Evolutionary conservation across 306 rosid genomes (phyloP).

Genomic region (Cyamopsis tetragonoloba): DNA sequence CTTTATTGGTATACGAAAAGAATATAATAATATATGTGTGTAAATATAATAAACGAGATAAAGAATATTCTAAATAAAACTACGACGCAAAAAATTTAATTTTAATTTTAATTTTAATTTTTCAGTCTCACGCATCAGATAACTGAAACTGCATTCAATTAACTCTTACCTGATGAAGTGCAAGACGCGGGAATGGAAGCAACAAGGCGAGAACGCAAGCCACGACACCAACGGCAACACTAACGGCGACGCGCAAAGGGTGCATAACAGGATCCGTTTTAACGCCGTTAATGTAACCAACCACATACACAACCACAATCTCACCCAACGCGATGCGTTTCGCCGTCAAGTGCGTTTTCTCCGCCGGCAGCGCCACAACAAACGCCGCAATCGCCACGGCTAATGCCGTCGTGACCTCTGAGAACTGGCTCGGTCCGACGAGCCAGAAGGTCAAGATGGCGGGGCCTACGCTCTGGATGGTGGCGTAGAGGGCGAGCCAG

Average conservation of each 20-base stretch:
- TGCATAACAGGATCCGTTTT: slow-evolving; percentile 48
- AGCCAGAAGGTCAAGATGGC: slow-evolving; percentile 48
- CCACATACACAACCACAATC: slow-evolving; percentile 49
- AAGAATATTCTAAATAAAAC: too few species aligned
- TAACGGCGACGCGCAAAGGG: slow-evolving; percentile 57
- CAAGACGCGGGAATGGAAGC: slow-evolving; percentile 52
- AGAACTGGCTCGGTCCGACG: slow-evolving; percentile 40
- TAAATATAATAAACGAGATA: too few species aligned
- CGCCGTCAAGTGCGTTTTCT: slow-evolving; percentile 44
- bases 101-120: too few species aligned
- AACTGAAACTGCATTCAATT: too few species aligned
- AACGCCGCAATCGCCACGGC: slow-evolving; percentile 49
- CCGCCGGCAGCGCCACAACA: slow-evolving; percentile 51
- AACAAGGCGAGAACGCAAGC: slow-evolving; percentile 63
- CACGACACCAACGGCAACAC: slow-evolving; percentile 49
- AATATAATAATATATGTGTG: too few species aligned
- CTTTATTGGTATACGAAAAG: too few species aligned
- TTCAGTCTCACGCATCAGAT: too few species aligned
- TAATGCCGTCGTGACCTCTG: slow-evolving; percentile 29
- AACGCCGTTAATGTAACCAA: slow-evolving; percentile 38
- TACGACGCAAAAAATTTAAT: too few species aligned
- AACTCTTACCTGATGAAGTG: background rate
- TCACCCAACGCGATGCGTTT: slow-evolving; percentile 63
- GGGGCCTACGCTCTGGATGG: slow-evolving; percentile 45
- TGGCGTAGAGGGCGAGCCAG: slow-evolving; percentile 47